Base-by-base conservation (phyloP, 106 monocot genomes). In the Vanilla planifolia region DNA sequence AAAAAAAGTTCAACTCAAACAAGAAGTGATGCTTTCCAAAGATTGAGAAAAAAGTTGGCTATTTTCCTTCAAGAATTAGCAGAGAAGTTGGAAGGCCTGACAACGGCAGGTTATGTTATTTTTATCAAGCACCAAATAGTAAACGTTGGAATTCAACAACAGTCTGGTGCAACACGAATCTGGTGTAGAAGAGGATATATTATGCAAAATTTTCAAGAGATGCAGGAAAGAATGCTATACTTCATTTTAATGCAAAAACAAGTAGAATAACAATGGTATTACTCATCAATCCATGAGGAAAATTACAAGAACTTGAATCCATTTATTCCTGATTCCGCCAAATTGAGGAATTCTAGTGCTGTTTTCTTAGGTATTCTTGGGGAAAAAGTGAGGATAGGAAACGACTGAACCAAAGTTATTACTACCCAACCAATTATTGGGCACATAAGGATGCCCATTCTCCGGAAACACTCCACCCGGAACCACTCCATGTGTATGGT, bases 401-500 rank as follows among this genome's bases (percentile, higher is more conserved):
- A 55, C 61, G 13, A 70, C 50, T 0, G 74, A 60, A 24, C 65
- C 71, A 50, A 76, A 72, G 3, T 48, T 75, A 52, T 71, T 72
- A 8, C 75, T 36, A 0, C 59, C 14, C 1, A 68, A 55, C 76
- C 81, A 81, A 33, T 73, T 64, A 52, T 30, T 63, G 14, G 58
- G 59, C 19, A 32, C 61, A 61, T 70, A 71, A 0, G 74, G 53
- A 55, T 66, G 74, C 42, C 62, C 47, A 25, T 51, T 10, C 51
- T 67, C 67, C n/a, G n/a, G 24, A 71, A 75, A 5, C 73, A 68
- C 13, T 39, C 63, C 0, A 61, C n/a, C 60, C 1, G 68, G 81
- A 27, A 81, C 62, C 71, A 69, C 59, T 15, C 73, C 65, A 42
- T 55, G 67, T 22, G 68, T 76, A 6, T 67, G 67, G 23, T 43